Evolutionary conservation across 768 basidiomycete genomes (phyloP).

Genomic region (Tulasnella sp.): DNA sequence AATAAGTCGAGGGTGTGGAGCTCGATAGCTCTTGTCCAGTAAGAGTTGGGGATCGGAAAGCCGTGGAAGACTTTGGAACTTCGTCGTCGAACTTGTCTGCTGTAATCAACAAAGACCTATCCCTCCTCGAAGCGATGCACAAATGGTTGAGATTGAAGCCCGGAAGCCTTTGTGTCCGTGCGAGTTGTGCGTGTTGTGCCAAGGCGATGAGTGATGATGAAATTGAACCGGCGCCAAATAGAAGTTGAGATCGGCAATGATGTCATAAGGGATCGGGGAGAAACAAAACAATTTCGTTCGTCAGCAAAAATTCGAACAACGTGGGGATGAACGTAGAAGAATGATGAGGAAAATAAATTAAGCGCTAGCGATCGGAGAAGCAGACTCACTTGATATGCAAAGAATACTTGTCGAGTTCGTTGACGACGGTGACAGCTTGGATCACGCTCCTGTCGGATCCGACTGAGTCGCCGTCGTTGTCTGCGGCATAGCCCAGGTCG

Average conservation of each 20-base stretch:
- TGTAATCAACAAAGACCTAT: constrained; percentile 1
- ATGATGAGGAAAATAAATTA: constrained; percentile 1
- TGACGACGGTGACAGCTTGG: constrained; percentile 11
- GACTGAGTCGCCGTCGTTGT: neutral
- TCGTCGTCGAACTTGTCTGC: constrained; percentile 19
- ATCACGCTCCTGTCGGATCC: constrained; percentile 12
- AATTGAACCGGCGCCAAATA: neutral
- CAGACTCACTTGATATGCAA: constrained; percentile 16
- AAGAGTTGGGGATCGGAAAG: neutral
- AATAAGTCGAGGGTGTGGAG: neutral
- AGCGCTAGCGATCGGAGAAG: neutral
- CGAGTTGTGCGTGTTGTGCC: neutral
- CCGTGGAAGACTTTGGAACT: neutral
- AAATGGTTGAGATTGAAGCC: constrained; percentile 15
- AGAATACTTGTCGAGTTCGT: constrained; percentile 8
- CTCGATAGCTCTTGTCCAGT: neutral
- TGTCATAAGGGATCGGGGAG: constrained; percentile 5
- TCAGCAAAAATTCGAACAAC: constrained; percentile 8
- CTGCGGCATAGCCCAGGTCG: neutral
- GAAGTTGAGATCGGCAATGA: neutral
- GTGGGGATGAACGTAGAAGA: neutral
- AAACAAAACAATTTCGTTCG: neutral
- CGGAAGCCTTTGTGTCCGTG: neutral
- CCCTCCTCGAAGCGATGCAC: constrained; percentile 9
- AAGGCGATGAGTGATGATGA: neutral